Conservation (phyloP, 345 rosid species). For the Sisymbrium altissimum region DNA sequence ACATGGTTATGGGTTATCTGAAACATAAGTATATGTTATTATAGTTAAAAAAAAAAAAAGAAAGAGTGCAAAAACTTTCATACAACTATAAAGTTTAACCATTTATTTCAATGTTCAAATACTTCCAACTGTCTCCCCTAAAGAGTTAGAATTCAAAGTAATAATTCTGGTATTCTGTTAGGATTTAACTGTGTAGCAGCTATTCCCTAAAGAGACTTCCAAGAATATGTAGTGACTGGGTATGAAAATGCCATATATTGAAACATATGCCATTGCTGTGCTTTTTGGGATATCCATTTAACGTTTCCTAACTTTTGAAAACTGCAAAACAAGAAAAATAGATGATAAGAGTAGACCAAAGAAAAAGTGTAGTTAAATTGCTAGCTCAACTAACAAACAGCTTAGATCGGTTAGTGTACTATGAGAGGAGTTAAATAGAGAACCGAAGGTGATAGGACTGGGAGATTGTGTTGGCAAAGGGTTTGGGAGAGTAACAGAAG, state of each 20-base stretch:
- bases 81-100: not conserved
- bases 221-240: not conserved
- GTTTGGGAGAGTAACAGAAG: not conserved
- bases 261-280: conserved; percentile 5
- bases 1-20: too few species aligned
- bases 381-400: not conserved
- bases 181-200: not conserved
- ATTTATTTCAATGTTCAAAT: not conserved
- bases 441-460: not conserved
- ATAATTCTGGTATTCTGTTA: not conserved
- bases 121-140: not conserved
- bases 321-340: conserved; percentile 5
- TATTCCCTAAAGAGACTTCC: not conserved
- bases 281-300: conserved; percentile 6
- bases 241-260: conserved; percentile 1
- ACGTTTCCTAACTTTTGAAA: conserved; percentile 11
- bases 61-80: not conserved
- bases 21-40: not conserved
- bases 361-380: not conserved
- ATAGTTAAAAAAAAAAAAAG: not conserved
- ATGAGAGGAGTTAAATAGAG: not conserved
- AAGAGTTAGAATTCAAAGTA: not conserved
- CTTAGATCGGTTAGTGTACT: not conserved
- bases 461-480: not conserved
- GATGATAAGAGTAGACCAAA: conserved; percentile 12